These are phyloP conservation scores for Artemisia tridentata DNA, from an alignment of 129 eudicot species.

Conservation along the genomic window DNA sequence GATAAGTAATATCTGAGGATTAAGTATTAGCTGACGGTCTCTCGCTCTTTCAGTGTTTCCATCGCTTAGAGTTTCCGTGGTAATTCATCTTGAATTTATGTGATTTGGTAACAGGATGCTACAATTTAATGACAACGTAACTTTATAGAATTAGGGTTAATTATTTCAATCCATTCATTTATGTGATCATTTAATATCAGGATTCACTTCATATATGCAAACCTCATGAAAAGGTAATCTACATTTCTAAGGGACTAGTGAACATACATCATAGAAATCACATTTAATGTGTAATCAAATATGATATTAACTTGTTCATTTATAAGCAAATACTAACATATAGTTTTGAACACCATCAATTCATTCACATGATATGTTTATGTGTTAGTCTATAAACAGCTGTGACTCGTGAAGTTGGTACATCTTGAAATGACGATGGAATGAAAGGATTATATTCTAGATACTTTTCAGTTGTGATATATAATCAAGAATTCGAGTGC, in stretches of 20 bases:
- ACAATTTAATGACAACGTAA: too few species aligned
- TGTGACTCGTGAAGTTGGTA: neutral
- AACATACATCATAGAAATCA: slow-evolving; percentile 3
- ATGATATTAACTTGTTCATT: slow-evolving; percentile 8
- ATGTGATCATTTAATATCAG: too few species aligned
- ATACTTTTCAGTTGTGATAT: neutral
- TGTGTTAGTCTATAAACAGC: neutral
- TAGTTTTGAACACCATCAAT: neutral
- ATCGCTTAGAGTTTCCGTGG: neutral
- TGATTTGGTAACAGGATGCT: too few species aligned
- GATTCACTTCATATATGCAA: too few species aligned
- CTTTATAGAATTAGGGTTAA: too few species aligned
- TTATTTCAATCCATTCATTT: too few species aligned
- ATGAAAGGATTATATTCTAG: neutral
- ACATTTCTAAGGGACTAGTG: neutral
- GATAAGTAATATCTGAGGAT: neutral
- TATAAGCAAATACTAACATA: slow-evolving; percentile 7
- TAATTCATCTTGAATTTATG: neutral
- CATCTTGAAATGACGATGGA: slow-evolving; percentile 2
- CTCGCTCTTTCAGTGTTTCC: neutral
- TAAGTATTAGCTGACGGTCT: too few species aligned
- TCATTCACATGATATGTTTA: neutral
- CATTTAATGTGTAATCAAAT: slow-evolving; percentile 12
- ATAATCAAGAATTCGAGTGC: neutral
- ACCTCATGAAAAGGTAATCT: too few species aligned